Base-by-base conservation (phyloP, 2,329 filamentous ascomycete species). In the Pyrenophora tritici-repentis region DNA sequence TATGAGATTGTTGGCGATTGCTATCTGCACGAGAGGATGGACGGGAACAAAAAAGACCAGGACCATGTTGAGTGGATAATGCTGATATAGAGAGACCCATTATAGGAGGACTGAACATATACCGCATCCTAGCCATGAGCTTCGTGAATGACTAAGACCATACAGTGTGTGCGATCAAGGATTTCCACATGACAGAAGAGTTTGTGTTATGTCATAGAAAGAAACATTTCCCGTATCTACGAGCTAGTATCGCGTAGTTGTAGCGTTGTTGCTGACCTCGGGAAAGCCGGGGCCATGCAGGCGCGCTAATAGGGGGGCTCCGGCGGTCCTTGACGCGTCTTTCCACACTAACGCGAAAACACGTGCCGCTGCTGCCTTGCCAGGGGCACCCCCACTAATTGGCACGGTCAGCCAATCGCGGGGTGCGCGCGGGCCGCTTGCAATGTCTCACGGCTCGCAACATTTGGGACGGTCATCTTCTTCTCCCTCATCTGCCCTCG, bases 401-500 rank as follows among this genome's bases (percentile, higher is more conserved):
- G 24, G n/a, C 12, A 24, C 20, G 14, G 29, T 31, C 36, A 52
- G 47, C 50, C 53, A 56, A 59, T 55, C 37, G 43, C 36, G 33
- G 31, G 31, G 18, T 24, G 35, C 40, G 53, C 49, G 38, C 46
- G 49, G 31, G 41, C 47, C 49, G 43, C 39, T 34, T 37, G 56
- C 48, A 54, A 61, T 49, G 64, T 61, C 60, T 65, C 50, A 60
- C 54, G 35, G 36, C 49, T 56, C 53, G 43, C 52, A 53, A 55
- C 50, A 56, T 59, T 37, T 56, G 47, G 53, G 59, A 47, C 43
- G 36, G 34, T 54, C 48, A 53, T 51, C 26, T 47, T 37, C 42
- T 52, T 58, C 55, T 59, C 53, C 50, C 36, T 33, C 36, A 58
- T 12, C 26, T 29, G 7, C 50, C 40, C 41, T 50, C 39, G 60